Base-by-base conservation (phyloP, 2,329 filamentous ascomycete species). In the Pseudocercospora ulei region DNA sequence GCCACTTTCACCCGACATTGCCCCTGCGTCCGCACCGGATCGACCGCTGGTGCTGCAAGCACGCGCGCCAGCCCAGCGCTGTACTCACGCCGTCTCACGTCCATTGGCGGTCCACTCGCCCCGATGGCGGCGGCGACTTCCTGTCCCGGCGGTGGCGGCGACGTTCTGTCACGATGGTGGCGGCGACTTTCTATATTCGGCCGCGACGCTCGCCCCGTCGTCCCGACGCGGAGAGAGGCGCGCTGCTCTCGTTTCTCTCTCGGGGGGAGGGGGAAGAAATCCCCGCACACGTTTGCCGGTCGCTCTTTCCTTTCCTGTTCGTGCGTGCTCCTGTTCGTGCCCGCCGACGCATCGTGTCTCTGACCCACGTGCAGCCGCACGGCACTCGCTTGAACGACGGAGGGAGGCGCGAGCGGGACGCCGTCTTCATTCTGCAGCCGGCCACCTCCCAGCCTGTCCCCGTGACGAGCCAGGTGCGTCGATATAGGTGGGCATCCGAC, bases 21-120 rank as follows among this genome's bases (percentile, higher is more conserved):
- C 30, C 35, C 38, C 30, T 35, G 38, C 38, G 18, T 35, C 29
- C 13, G 11, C 38, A 16, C 23, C 13, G 14, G 27, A 33, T 17
- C 8, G 28, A 5, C 28, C 28, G 28, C 25, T 28, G 23, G 38
- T 30, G 35, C 37, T 35, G 44, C 41, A 47, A 44, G 44, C 41
- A 41, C 9, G 28, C 43, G 43, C 39, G 39, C 43, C 35, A 25
- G 18, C 33, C 36, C 43, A 43, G 43, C n/a, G 30, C 34, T 18
- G 35, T 29, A 18, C 35, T 35, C 35, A 26, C 7, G 35, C 35
- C 29, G 43, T 46, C 39, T 43, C 43, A 41, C 39, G 33, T 46
- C 37, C 31, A 46, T 34, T 31, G 17, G 24, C 25, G 28, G 40
- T 38, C 16, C 20, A 22, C 23, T n/a, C 25, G 17, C 14, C 14